These are phyloP conservation scores for Plasmodiophora brassicae DNA, from an alignment of 208 protist genomes.

Conservation along the genomic window DNA sequence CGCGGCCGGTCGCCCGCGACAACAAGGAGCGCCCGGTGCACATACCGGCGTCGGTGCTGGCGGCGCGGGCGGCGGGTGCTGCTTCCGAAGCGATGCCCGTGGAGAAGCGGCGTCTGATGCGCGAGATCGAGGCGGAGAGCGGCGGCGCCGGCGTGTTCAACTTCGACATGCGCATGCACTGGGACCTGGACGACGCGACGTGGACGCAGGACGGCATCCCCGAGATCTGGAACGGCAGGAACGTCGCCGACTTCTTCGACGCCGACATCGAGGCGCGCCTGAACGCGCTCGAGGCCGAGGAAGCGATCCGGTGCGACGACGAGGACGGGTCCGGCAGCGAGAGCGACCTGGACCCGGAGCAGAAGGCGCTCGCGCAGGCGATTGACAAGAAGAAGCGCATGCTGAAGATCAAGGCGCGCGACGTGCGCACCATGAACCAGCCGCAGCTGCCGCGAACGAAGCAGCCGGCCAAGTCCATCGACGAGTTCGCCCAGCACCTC, in stretches of 20 bases:
- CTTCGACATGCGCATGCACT: slow-evolving; percentile 40
- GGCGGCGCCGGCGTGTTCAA: slow-evolving; percentile 84
- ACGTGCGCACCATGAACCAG: not conserved
- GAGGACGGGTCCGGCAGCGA: not conserved
- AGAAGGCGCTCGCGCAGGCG: not conserved
- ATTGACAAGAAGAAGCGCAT: slow-evolving; percentile 40
- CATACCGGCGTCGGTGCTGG: slow-evolving; percentile 41
- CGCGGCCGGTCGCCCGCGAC: not conserved
- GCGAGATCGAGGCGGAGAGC: slow-evolving; percentile 58
- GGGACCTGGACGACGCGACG: slow-evolving; percentile 62
- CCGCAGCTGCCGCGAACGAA: not conserved
- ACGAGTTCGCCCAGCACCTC: slow-evolving; percentile 42
- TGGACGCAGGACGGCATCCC: slow-evolving; percentile 97
- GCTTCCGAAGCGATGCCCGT: not conserved
- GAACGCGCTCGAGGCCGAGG: not conserved
- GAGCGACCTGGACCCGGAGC: not conserved
- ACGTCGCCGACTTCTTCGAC: slow-evolving; percentile 98
- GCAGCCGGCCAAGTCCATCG: not conserved
- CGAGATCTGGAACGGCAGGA: slow-evolving; percentile 99
- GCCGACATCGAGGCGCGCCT: slow-evolving; percentile 82
- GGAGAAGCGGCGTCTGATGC: not conserved
- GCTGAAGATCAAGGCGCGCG: not conserved
- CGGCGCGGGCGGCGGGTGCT: not conserved
- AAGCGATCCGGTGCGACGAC: not conserved
- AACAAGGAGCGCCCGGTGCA: not conserved